Evolutionary conservation across 345 rosid species (phyloP), one percentile per base, ranked within the genome.

Genomic region (Eucalyptus globulus): DNA sequence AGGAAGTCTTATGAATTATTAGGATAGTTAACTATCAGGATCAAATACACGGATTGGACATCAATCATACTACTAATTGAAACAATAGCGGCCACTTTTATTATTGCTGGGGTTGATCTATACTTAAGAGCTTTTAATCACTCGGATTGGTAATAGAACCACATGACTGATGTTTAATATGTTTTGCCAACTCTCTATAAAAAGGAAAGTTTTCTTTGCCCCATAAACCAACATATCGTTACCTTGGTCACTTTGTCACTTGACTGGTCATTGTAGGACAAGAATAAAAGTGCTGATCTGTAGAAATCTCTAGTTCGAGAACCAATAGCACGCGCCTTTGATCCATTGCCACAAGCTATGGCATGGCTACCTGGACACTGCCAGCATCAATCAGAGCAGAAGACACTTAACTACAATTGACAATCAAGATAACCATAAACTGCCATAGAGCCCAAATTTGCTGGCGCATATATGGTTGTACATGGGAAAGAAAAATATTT

Each of bases 351-450:
- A 72, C 81, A 3, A 72, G 27, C 44, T 34, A 72, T 72, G 81
- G 81, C 0, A 0, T 72, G 81, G 81, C 81, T 72, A 37, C 26
- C 27, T 21, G 5, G 45, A 2, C 27, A 34, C 80, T 8, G 21
- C 11, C 24, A 0, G 0, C 45, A 26, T 72, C 26, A 72, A 72
- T 72, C 81, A 37, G 81, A 34, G 45, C 45, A 72, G 83, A 37
- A 72, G 0, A 0, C 9, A 2, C 31, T 65, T 0, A 65, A n/a
- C 6, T 65, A 29, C 17, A 1, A 19, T 0, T 72, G 45, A 37
- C 83, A 19, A 37, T 21, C 14, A 34, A 72, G 81, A 37, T 37
- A 37, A 72, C 22, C 45, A 19, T 72, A 34, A 34, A 37, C 45
- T 37, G 27, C 3, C 83, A 37, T 37, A 2, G 83, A 76, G 29